Conservation (phyloP, 352 stramenopile genomes). For the Phytophthora pinifolia region DNA sequence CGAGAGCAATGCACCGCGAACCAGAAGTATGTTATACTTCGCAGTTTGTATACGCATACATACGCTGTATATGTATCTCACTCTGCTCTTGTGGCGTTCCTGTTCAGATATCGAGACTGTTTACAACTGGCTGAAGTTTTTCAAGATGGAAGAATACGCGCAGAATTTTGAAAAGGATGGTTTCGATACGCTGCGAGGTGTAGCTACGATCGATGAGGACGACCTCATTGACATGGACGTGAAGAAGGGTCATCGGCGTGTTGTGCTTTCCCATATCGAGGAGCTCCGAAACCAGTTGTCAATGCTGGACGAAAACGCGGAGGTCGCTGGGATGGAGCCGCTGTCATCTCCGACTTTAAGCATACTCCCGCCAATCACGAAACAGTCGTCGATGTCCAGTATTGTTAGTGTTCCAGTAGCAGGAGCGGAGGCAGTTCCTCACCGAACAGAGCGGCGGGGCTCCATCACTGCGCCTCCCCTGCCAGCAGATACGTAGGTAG, state of each 20-base stretch:
- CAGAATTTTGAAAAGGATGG: constrained; percentile 88
- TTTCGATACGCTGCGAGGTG: constrained; percentile 83
- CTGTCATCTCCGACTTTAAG: constrained; percentile 74
- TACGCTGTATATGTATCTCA: not conserved
- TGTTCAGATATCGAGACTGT: constrained; percentile 76
- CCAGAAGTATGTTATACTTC: constrained; percentile 44
- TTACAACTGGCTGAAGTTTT: constrained; percentile 80
- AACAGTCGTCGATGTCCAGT: constrained; percentile 47
- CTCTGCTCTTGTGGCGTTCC: not conserved
- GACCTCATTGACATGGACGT: constrained; percentile 88
- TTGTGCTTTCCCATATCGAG: constrained; percentile 87
- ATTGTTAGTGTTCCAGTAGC: constrained; percentile 27
- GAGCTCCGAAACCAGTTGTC: constrained; percentile 74
- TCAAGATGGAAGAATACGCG: constrained; percentile 89
- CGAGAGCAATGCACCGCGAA: constrained; percentile 38
- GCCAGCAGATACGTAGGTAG: constrained; percentile 34
- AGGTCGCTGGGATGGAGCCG: constrained; percentile 57
- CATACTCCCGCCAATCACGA: constrained; percentile 67
- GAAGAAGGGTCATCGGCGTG: constrained; percentile 85
- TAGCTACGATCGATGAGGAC: constrained; percentile 86
- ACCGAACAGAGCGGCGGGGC: constrained; percentile 50
- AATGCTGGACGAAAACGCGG: constrained; percentile 59
- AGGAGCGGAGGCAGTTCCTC: constrained; percentile 25
- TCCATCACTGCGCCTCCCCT: constrained; percentile 37
- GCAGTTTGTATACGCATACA: not conserved